A percentile compares a stretch with the other conserved stretches of the same genome.
Evolutionary conservation across 1,284 basidiomycete genomes (phyloP).

Genomic region (Papiliotrema fonsecae): DNA sequence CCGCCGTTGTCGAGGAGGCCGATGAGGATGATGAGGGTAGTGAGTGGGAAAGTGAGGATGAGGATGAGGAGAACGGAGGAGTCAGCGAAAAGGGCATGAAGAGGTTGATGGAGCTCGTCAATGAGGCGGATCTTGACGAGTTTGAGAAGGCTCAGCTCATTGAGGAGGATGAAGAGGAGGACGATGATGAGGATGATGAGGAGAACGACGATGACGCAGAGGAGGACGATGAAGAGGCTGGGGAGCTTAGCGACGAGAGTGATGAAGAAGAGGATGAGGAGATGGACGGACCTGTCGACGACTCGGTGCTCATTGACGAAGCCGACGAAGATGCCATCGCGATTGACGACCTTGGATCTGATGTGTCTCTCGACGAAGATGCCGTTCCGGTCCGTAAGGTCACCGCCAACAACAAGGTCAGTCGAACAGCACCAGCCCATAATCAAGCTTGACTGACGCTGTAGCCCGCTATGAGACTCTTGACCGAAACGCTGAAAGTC

Average conservation of each 20-base stretch:
- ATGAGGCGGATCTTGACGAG: conserved; percentile 50
- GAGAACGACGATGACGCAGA: conserved; percentile 53
- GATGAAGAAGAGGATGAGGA: conserved; percentile 42
- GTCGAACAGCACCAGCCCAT: conserved; percentile 31
- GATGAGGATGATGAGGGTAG: conserved; percentile 25
- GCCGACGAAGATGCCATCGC: conserved; percentile 54
- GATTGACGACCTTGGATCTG: conserved; percentile 65
- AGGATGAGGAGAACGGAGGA: conserved; percentile 74
- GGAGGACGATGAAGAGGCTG: conserved; percentile 44
- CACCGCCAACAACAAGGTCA: conserved; percentile 72
- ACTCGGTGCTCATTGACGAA: conserved; percentile 46
- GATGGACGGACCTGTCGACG: conserved; percentile 39
- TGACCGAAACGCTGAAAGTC: conserved; percentile 72
- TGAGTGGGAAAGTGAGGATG: conserved; percentile 49
- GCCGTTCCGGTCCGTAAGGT: conserved; percentile 72
- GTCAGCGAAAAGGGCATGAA: conserved; percentile 75
- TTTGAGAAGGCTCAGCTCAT: conserved; percentile 30
- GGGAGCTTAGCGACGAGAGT: conserved; percentile 45
- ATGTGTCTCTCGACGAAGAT: conserved; percentile 64
- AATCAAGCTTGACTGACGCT: too few species aligned
- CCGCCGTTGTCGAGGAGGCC: conserved; percentile 11
- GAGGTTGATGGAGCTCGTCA: conserved; percentile 60
- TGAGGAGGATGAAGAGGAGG: conserved; percentile 47
- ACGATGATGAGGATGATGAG: conserved; percentile 56
- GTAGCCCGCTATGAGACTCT: conserved; percentile 73